Evolutionary conservation across 2,329 filamentous ascomycete genomes (phyloP).

Genomic region (Chaetomium globosum): DNA sequence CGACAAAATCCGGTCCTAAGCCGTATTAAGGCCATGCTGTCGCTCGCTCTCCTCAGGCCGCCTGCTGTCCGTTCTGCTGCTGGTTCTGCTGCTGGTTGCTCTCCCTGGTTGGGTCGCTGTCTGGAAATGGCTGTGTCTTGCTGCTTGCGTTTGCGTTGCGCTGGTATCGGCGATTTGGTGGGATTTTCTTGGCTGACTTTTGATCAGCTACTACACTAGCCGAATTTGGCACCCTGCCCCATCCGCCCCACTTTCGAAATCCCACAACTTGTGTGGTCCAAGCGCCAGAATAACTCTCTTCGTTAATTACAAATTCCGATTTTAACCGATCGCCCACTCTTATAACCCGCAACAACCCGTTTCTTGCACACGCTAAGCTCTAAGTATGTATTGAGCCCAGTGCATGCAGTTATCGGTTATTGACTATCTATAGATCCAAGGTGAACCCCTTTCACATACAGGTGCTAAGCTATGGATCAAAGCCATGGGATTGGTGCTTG

Average conservation of each 20-base stretch:
- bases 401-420: slow-evolving; percentile 13
- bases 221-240: slow-evolving; percentile 13
- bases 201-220: slow-evolving; percentile 20
- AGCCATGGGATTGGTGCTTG: slow-evolving; percentile 31
- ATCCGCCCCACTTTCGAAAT: not conserved
- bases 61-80: slow-evolving; percentile 15
- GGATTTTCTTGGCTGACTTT: slow-evolving; percentile 21
- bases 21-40: slow-evolving; percentile 1
- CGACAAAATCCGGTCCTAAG: not conserved
- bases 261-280: not conserved
- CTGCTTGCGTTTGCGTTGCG: not conserved
- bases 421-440: slow-evolving; percentile 22
- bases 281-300: not conserved
- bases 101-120: slow-evolving; percentile 12
- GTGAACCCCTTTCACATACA: slow-evolving; percentile 26
- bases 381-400: slow-evolving; percentile 18
- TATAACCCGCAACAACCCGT: not conserved
- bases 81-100: slow-evolving; percentile 19
- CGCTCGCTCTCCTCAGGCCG: not conserved
- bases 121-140: slow-evolving; percentile 3
- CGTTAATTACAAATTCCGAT: slow-evolving; percentile 16
- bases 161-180: not conserved
- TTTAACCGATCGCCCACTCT: slow-evolving; percentile 7
- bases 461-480: slow-evolving; percentile 31
- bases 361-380: slow-evolving; percentile 6